Evolutionary conservation across 2,329 filamentous ascomycete species (phyloP), one percentile per base, ranked within the genome.

Genomic region (Ascochyta koolunga): DNA sequence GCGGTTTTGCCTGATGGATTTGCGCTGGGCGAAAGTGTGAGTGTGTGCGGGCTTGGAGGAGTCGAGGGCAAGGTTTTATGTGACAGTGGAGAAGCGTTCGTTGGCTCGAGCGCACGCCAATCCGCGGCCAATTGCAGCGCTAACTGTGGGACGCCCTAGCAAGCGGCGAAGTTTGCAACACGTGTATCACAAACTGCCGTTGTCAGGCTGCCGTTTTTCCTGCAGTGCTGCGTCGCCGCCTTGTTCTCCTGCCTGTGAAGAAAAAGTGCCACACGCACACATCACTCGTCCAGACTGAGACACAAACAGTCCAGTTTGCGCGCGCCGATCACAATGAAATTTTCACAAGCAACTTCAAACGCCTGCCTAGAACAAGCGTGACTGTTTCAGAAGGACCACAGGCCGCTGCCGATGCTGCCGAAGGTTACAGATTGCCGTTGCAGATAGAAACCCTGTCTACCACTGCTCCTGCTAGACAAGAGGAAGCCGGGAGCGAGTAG

Each of bases 1-100:
- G 50, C 53, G 59, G 31, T 32, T 38, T 54, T 51, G 59, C 39
- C 54, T 59, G 61, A 59, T 59, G 59, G 50, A 55, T 59, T 65
- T 65, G 55, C 25, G 55, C 49, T 52, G 60, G 60, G 55, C 42
- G 54, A 60, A 53, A 57, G 49, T 49, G 51, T 46, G 46, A 56
- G 62, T 56, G 64, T 59, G 62, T 61, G 64, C 48, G 53, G 50
- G 54, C 35, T 44, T 48, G 40, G 54, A 50, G 31, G 45, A 39
- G 45, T 50, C 37, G 41, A 41, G 24, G 50, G 39, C 44, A 48
- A 51, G 46, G 37, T 54, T 54, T 58, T 54, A 47, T 46, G 45
- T 29, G 27, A 46, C 18, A 58, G 61, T 59, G 50, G 58, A 58
- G 46, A 51, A 49, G 36, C 25, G 47, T 43, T 46, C 24, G 50